These are phyloP conservation scores for Dentipellis sp. DNA, from an alignment of 768 basidiomycete genomes.

Conservation along the genomic window DNA sequence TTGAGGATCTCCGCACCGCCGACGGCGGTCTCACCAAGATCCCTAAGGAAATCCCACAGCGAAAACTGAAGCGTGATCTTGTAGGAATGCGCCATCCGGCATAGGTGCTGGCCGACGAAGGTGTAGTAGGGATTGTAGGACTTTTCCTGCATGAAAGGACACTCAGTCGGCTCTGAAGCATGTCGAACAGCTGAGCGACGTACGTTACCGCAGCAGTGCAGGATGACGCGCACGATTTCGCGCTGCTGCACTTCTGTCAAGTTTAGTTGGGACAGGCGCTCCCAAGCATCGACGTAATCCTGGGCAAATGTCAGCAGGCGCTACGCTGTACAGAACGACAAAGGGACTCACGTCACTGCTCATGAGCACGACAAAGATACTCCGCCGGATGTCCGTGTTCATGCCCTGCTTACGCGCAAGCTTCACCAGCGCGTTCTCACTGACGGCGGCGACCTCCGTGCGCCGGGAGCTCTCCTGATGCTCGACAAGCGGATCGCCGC, in stretches of 20 bases:
- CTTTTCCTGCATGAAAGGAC: slow-evolving; percentile 54
- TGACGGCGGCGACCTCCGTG: slow-evolving; percentile 18
- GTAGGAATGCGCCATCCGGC: slow-evolving; percentile 69
- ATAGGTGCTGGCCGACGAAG: slow-evolving; percentile 79
- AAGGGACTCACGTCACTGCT: slow-evolving; percentile 71
- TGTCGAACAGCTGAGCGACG: slow-evolving; percentile 15
- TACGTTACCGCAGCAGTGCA: slow-evolving; percentile 91
- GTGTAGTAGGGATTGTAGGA: slow-evolving; percentile 94
- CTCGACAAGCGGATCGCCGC: slow-evolving; percentile 83
- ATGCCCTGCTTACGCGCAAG: slow-evolving; percentile 95
- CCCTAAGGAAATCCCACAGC: slow-evolving; percentile 94
- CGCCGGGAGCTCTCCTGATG: slow-evolving; percentile 33
- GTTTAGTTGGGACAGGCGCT: slow-evolving; percentile 75
- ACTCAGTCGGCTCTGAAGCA: background rate
- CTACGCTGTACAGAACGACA: background rate
- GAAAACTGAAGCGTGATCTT: slow-evolving; percentile 91
- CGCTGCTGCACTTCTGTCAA: slow-evolving; percentile 87
- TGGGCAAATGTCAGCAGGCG: slow-evolving; percentile 21
- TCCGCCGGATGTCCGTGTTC: slow-evolving; percentile 93
- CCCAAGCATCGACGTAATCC: slow-evolving; percentile 97
- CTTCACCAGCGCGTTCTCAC: slow-evolving; percentile 44
- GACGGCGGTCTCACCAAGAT: slow-evolving; percentile 75
- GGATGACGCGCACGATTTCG: slow-evolving; percentile 84
- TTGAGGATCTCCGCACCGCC: slow-evolving; percentile 76
- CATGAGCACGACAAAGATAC: slow-evolving; percentile 91